Evolutionary conservation across 768 basidiomycete species (phyloP).

Genomic region (Boletellus ananiceps): DNA sequence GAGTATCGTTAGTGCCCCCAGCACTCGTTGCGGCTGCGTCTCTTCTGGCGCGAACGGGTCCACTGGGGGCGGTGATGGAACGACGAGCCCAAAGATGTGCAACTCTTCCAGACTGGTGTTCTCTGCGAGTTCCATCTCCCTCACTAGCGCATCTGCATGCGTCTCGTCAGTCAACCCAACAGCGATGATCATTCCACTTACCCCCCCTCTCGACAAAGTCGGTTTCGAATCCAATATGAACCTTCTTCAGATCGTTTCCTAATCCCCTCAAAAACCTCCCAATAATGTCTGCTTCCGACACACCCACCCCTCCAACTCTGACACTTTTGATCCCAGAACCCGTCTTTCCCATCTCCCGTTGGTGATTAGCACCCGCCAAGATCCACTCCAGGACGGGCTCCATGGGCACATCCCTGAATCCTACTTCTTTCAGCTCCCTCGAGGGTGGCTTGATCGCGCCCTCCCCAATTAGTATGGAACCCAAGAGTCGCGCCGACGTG

Average conservation of each 20-base stretch:
- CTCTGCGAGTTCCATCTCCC: slow-evolving; percentile 23
- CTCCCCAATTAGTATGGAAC: slow-evolving; percentile 6
- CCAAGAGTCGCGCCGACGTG: slow-evolving; percentile 10
- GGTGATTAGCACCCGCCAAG: slow-evolving; percentile 15
- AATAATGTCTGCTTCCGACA: slow-evolving; percentile 22
- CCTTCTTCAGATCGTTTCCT: slow-evolving; percentile 21
- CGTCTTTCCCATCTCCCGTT: slow-evolving; percentile 2
- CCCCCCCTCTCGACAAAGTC: slow-evolving; percentile 30
- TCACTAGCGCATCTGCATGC: slow-evolving; percentile 22
- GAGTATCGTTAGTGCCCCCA: slow-evolving; percentile 24
- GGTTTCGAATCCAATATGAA: slow-evolving; percentile 27
- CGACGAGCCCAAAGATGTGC: slow-evolving; percentile 31
- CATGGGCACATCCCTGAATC: slow-evolving; percentile 21
- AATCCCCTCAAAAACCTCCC: slow-evolving; percentile 24
- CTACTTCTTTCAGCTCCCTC: slow-evolving; percentile 21
- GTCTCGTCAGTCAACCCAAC: slow-evolving; percentile 7
- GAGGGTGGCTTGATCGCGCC: slow-evolving; percentile 14
- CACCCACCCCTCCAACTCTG: slow-evolving; percentile 27
- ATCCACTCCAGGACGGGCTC: slow-evolving; percentile 30
- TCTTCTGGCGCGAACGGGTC: slow-evolving; percentile 20
- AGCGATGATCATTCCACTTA: slow-evolving; percentile 8
- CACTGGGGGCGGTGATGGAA: slow-evolving; percentile 26
- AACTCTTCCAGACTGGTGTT: slow-evolving; percentile 26
- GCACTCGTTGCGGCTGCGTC: slow-evolving; percentile 7
- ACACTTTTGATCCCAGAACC: slow-evolving; percentile 18